Percentiles rank a stretch among this genome's conserved stretches.
phyloP scores from a whole-genome alignment of 768 basidiomycete species.

The Collybia sp. region DNA sequence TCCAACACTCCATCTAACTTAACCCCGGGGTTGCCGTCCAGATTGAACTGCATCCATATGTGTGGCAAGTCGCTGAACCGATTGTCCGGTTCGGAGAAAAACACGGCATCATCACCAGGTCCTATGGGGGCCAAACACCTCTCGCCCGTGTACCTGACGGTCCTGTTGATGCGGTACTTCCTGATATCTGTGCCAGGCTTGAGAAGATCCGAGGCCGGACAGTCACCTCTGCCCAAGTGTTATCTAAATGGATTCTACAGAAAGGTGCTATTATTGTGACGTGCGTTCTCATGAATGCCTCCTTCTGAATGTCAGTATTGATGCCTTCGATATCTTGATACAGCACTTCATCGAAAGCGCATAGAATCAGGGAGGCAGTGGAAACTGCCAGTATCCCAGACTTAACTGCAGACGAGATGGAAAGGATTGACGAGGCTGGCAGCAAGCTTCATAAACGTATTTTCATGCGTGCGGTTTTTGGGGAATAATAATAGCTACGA shows the following conservation, averaged over 20 bases:
- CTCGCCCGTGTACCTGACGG: slow-evolving; percentile 41
- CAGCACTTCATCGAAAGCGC: slow-evolving; percentile 45
- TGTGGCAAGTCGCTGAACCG: slow-evolving; percentile 54
- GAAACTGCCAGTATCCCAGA: slow-evolving; percentile 38
- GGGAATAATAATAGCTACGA: slow-evolving; percentile 14
- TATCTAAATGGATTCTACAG: slow-evolving; percentile 62
- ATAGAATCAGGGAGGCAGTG: slow-evolving; percentile 41
- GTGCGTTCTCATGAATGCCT: slow-evolving; percentile 27
- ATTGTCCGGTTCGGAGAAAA: slow-evolving; percentile 49
- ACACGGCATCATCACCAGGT: slow-evolving; percentile 60
- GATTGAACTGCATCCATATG: slow-evolving; percentile 71
- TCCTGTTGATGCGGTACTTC: slow-evolving; percentile 54
- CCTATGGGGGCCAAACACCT: slow-evolving; percentile 57
- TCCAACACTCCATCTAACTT: not conserved
- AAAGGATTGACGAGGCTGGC: slow-evolving; percentile 57
- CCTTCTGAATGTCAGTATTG: not conserved
- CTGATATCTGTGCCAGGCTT: slow-evolving; percentile 44
- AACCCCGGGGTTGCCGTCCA: slow-evolving; percentile 16
- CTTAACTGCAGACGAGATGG: slow-evolving; percentile 52
- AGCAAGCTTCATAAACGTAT: slow-evolving; percentile 37
- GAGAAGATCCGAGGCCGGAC: slow-evolving; percentile 33
- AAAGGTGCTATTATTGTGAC: slow-evolving; percentile 67
- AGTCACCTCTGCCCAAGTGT: slow-evolving; percentile 56
- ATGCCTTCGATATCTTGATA: no score
- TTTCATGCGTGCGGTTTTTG: slow-evolving; percentile 35